A percentile compares a stretch with the other conserved stretches of the same genome.
Conservation (phyloP, 305 asterid species). For the Solanum hybrid region DNA sequence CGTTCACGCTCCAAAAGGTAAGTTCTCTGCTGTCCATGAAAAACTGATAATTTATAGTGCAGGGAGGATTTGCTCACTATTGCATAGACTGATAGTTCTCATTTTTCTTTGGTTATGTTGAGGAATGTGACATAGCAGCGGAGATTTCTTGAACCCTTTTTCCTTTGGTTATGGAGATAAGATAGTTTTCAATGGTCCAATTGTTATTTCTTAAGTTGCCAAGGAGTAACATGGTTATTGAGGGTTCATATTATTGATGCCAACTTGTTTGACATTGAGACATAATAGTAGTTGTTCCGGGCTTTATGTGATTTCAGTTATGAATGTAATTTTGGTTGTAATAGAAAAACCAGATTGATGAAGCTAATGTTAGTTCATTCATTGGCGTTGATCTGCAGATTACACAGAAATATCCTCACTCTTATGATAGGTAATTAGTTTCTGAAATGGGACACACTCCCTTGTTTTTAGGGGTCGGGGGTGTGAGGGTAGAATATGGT, state of each 20-base stretch:
- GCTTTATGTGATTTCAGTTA: not conserved
- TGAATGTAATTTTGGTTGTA: not conserved
- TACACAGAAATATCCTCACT: not conserved
- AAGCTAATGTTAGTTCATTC: not conserved
- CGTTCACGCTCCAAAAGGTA: constrained; percentile 79
- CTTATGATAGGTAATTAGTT: not conserved
- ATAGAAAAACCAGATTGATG: not conserved
- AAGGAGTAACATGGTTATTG: not conserved
- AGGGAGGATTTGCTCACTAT: not conserved
- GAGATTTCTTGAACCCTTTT: not conserved
- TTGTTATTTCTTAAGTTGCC: not conserved
- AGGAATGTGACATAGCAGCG: not conserved
- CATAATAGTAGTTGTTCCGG: not conserved
- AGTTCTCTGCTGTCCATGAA: not conserved
- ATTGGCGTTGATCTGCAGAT: not conserved
- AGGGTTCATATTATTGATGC: not conserved
- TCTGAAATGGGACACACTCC: not conserved
- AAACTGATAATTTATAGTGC: not conserved
- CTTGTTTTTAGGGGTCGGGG: not conserved
- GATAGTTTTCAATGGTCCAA: not conserved
- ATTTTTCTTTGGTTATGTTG: not conserved
- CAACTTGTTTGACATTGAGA: not conserved
- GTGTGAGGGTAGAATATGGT: not conserved
- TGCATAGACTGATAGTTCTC: not conserved
- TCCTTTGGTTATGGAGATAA: not conserved